These are phyloP conservation scores for Achlya hypogyna DNA, from an alignment of 352 stramenopile genomes.

Conservation along the genomic window DNA sequence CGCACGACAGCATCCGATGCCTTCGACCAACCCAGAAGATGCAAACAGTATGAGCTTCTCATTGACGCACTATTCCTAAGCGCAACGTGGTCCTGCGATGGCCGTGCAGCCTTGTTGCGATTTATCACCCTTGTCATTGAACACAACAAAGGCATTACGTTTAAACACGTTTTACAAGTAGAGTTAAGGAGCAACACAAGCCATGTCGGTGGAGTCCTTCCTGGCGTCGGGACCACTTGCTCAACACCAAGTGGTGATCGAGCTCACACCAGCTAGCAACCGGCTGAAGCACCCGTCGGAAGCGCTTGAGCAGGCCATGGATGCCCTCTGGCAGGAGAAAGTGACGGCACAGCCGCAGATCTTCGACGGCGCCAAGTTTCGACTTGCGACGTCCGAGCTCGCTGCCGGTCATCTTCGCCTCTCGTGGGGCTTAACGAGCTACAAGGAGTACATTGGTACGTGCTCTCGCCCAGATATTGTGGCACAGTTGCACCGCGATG, in stretches of 20 bases:
- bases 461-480: slow-evolving; percentile 43
- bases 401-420: slow-evolving; percentile 28
- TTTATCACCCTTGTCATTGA: too few species aligned
- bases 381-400: slow-evolving; percentile 33
- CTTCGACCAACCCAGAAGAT: too few species aligned
- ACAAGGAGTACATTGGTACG: slow-evolving; percentile 65
- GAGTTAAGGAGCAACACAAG: background rate
- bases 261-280: slow-evolving; percentile 37
- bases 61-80: too few species aligned
- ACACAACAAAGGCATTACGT: too few species aligned
- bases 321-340: slow-evolving; percentile 35
- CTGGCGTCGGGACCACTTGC: background rate
- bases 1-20: too few species aligned
- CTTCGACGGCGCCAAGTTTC: slow-evolving; percentile 78
- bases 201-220: slow-evolving; percentile 3
- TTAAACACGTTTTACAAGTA: background rate
- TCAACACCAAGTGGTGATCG: slow-evolving; percentile 29
- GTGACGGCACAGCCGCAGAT: slow-evolving; percentile 29
- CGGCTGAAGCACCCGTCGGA: slow-evolving; percentile 34
- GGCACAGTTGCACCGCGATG: slow-evolving; percentile 30
- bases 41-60: too few species aligned
- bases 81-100: too few species aligned
- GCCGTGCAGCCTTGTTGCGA: too few species aligned
- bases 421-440: slow-evolving; percentile 26
- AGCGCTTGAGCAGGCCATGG: slow-evolving; percentile 29